Percentiles rank a stretch among this genome's conserved stretches.
These are phyloP conservation scores for Xanthoconium stramineum DNA, from an alignment of 768 basidiomycete genomes.

Conservation along the genomic window DNA sequence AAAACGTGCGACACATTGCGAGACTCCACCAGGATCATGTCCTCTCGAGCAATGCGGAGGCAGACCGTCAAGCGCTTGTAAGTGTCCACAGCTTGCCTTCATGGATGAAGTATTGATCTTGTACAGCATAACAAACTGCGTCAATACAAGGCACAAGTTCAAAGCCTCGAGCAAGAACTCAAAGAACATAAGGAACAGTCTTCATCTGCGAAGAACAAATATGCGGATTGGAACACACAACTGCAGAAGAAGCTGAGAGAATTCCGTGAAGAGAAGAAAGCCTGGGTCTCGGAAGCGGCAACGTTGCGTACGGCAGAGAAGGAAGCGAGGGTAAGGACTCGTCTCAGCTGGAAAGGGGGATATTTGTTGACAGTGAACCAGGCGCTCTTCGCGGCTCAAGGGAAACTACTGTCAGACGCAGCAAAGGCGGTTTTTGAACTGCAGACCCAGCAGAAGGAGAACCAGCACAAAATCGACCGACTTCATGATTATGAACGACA, in stretches of 20 bases:
- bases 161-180: conserved; percentile 63
- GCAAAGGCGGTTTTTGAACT: conserved; percentile 66
- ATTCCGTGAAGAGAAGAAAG: conserved; percentile 75
- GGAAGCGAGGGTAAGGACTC: conserved; percentile 54
- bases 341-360: neutral
- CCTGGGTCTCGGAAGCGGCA: conserved; percentile 70
- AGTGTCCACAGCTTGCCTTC: conserved; percentile 21
- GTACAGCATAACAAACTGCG: conserved; percentile 77
- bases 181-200: conserved; percentile 73
- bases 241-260: conserved; percentile 74
- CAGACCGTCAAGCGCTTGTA: conserved; percentile 79
- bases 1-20: conserved; percentile 82
- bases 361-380: conserved; percentile 22
- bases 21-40: conserved; percentile 72
- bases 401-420: conserved; percentile 65
- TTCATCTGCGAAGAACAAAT: conserved; percentile 69
- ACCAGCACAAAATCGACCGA: conserved; percentile 75
- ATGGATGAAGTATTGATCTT: conserved; percentile 5
- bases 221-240: conserved; percentile 80
- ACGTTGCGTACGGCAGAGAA: conserved; percentile 66
- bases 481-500: conserved; percentile 84
- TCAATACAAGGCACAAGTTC: conserved; percentile 69
- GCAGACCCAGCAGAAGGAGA: conserved; percentile 73
- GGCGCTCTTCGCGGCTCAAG: conserved; percentile 70
- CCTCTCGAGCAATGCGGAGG: conserved; percentile 70